Evolutionary conservation across 2,329 filamentous ascomycete genomes (phyloP).

Genomic region (Amylocarpus encephaloides): DNA sequence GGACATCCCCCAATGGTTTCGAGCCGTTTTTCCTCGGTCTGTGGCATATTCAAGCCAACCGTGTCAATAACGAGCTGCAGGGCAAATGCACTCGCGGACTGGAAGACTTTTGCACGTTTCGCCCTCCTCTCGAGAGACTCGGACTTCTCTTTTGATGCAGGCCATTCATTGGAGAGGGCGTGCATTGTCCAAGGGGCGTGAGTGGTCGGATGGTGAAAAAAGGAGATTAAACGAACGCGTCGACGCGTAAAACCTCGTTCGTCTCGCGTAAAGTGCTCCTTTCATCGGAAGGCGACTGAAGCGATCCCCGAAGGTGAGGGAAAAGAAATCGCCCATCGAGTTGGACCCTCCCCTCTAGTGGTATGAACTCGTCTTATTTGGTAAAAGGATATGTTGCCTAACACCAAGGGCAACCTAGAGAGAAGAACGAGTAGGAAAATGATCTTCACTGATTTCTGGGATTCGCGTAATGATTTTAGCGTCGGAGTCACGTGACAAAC

Average conservation of each 20-base stretch:
- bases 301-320: not conserved
- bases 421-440: no score
- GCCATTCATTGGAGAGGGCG: not conserved
- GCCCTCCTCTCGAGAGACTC: not conserved
- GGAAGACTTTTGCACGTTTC: not conserved
- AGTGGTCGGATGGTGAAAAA: conserved; percentile 4
- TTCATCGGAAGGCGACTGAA: not conserved
- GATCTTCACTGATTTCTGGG: no score
- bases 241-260: not conserved
- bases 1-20: no score
- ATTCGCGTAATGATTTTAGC: no score
- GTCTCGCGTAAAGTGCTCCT: conserved; percentile 5
- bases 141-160: conserved; percentile 2
- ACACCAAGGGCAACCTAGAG: no score
- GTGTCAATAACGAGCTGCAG: conserved; percentile 1
- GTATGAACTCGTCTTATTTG: no score
- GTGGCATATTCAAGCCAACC: not conserved
- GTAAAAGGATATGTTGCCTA: no score
- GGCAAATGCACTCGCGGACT: not conserved
- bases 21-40: not conserved
- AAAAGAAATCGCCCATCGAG: not conserved
- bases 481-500: no score
- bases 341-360: not conserved
- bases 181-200: not conserved
- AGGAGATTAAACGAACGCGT: conserved; percentile 2